These are phyloP conservation scores for Aphanocladium album DNA, from an alignment of 2,329 filamentous ascomycete species.

Conservation along the genomic window DNA sequence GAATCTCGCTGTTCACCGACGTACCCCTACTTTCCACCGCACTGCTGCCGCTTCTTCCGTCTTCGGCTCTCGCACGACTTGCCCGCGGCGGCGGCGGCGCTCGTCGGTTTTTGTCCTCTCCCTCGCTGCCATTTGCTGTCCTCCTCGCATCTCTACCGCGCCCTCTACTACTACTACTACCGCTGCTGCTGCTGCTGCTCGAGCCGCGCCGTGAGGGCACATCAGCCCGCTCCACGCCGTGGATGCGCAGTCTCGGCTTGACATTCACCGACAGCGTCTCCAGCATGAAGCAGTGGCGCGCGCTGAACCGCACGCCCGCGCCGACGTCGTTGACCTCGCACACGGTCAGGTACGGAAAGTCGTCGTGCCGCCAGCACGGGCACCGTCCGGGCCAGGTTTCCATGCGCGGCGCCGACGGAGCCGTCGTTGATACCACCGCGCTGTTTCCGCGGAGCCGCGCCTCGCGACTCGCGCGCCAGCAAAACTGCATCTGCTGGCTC, in stretches of 20 bases:
- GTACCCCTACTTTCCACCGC: background rate
- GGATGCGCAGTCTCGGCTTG: conserved; percentile 32
- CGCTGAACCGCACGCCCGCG: conserved; percentile 41
- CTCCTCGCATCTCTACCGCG: background rate
- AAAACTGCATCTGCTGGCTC: conserved; percentile 35
- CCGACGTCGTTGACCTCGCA: conserved; percentile 38
- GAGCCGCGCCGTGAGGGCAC: background rate
- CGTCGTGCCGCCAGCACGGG: conserved; percentile 51
- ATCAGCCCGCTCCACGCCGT: conserved; percentile 18
- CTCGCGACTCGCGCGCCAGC: conserved; percentile 27
- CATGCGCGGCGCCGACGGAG: background rate
- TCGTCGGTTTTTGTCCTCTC: background rate
- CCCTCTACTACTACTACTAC: background rate
- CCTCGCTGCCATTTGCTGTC: background rate
- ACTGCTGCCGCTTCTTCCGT: background rate
- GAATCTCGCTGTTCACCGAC: conserved; percentile 25
- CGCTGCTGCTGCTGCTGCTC: background rate
- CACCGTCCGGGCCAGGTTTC: conserved; percentile 25
- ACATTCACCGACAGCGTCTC: conserved; percentile 42
- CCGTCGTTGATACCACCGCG: background rate
- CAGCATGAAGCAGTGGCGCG: conserved; percentile 42
- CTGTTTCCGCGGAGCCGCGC: background rate
- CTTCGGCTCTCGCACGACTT: conserved; percentile 3
- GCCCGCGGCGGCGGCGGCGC: background rate
- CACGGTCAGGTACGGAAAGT: conserved; percentile 47